Evolutionary conservation across 352 stramenopile species (phyloP).

Genomic region (Phytophthora ohioensis): DNA sequence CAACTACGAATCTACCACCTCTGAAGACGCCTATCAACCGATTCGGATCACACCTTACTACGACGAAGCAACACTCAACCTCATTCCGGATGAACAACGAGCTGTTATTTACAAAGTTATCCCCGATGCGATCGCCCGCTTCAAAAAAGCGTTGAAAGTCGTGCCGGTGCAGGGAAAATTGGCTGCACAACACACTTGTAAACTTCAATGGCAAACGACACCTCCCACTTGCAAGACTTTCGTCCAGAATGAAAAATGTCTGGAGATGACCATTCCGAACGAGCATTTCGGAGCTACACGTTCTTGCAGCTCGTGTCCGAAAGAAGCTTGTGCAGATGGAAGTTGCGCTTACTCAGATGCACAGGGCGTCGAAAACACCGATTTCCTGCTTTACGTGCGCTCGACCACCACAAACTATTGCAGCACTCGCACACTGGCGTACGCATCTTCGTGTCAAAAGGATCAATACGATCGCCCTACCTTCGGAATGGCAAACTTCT

Average conservation of each 20-base stretch:
- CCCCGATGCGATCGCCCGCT: constrained; percentile 70
- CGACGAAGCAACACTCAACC: constrained; percentile 60
- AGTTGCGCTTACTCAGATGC: constrained; percentile 46
- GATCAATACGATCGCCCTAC: constrained; percentile 87
- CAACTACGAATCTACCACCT: constrained; percentile 27
- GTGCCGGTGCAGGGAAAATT: constrained; percentile 73
- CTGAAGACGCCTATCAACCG: constrained; percentile 45
- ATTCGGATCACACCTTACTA: constrained; percentile 83
- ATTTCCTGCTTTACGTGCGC: constrained; percentile 82
- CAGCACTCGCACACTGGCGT: constrained; percentile 62
- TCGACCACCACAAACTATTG: constrained; percentile 63
- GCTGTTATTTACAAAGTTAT: constrained; percentile 66
- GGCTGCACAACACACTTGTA: constrained; percentile 66
- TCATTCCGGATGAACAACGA: constrained; percentile 51
- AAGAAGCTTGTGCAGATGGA: constrained; percentile 49
- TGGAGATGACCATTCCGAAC: constrained; percentile 78
- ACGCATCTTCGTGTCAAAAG: constrained; percentile 84
- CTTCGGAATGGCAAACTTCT: constrained; percentile 90
- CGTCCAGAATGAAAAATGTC: constrained; percentile 58
- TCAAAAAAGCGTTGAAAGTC: constrained; percentile 60
- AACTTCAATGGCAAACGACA: constrained; percentile 61
- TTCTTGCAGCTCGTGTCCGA: constrained; percentile 55
- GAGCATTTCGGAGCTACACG: constrained; percentile 66
- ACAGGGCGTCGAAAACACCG: constrained; percentile 53
- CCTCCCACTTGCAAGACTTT: constrained; percentile 67